Percentiles rank a stretch among this genome's conserved stretches.
These are phyloP conservation scores for Pseudogymnoascus sp. DNA, from an alignment of 2,329 filamentous ascomycete species.

Conservation along the genomic window DNA sequence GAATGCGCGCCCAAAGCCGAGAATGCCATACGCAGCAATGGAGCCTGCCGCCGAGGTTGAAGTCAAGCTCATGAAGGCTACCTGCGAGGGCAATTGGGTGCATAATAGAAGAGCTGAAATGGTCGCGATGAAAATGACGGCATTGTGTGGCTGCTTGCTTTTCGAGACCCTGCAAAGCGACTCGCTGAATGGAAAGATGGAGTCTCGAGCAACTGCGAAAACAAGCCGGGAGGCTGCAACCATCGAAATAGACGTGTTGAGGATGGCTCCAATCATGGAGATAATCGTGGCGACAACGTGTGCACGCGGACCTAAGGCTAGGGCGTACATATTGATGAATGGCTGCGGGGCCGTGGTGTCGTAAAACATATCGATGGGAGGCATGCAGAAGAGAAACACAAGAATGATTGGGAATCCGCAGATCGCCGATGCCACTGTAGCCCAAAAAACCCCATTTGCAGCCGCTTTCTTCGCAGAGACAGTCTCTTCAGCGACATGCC, in stretches of 20 bases:
- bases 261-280: conserved; percentile 14
- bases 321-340: conserved; percentile 17
- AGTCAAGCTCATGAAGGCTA: conserved; percentile 9
- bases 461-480: conserved; percentile 25
- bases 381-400: conserved; percentile 27
- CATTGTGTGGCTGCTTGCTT: conserved; percentile 12
- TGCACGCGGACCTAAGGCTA: conserved; percentile 14
- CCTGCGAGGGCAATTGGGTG: conserved; percentile 11
- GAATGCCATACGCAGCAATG: conserved; percentile 9
- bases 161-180: conserved; percentile 9
- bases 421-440: conserved; percentile 23
- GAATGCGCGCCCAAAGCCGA: conserved; percentile 11
- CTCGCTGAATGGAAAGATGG: conserved; percentile 10
- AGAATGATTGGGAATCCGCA: conserved; percentile 27
- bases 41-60: conserved; percentile 11
- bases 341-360: conserved; percentile 24
- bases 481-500: conserved; percentile 26
- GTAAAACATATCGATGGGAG: conserved; percentile 26
- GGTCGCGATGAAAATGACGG: conserved; percentile 10
- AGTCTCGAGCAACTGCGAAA: conserved; percentile 10
- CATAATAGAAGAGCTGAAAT: conserved; percentile 10
- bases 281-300: conserved; percentile 15
- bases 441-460: conserved; percentile 26
- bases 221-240: conserved; percentile 11
- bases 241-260: conserved; percentile 12